Conservation (phyloP, 108 stramenopile species). For the Skeletonema potamos region DNA sequence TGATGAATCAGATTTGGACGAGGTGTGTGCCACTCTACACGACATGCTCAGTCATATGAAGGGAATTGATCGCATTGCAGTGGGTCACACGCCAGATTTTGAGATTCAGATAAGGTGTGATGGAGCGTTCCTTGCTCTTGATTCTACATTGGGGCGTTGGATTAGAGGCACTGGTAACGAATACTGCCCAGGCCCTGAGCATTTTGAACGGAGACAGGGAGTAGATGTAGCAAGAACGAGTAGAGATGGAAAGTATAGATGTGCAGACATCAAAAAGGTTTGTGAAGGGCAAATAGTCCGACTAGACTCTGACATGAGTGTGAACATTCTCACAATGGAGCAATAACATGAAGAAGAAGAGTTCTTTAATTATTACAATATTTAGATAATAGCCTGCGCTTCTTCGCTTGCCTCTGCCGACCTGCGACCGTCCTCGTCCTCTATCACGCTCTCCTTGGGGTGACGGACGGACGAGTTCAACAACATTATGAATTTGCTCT, state of each 20-base stretch:
- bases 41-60: conserved; percentile 34
- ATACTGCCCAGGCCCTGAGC: conserved; percentile 58
- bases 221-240: conserved; percentile 20
- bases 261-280: conserved; percentile 23
- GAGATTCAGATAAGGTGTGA: conserved; percentile 46
- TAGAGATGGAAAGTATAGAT: conserved; percentile 40
- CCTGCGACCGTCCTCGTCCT: no score
- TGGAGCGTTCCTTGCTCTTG: conserved; percentile 53
- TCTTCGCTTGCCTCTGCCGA: no score
- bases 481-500: no score
- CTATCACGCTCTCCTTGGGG: no score
- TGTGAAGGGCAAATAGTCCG: conserved; percentile 42
- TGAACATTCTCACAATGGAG: conserved; percentile 33
- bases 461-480: no score
- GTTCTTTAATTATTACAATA: no score
- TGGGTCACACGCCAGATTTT: conserved; percentile 62
- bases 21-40: conserved; percentile 19
- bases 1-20: conserved; percentile 17
- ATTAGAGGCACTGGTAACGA: conserved; percentile 58
- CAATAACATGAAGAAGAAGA: not conserved
- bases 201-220: conserved; percentile 24
- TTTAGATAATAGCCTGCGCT: no score
- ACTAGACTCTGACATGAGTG: conserved; percentile 39
- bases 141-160: conserved; percentile 65
- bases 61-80: conserved; percentile 48